Base-by-base conservation (phyloP, 495 filamentous ascomycete species). In the Aspergillus steynii region DNA sequence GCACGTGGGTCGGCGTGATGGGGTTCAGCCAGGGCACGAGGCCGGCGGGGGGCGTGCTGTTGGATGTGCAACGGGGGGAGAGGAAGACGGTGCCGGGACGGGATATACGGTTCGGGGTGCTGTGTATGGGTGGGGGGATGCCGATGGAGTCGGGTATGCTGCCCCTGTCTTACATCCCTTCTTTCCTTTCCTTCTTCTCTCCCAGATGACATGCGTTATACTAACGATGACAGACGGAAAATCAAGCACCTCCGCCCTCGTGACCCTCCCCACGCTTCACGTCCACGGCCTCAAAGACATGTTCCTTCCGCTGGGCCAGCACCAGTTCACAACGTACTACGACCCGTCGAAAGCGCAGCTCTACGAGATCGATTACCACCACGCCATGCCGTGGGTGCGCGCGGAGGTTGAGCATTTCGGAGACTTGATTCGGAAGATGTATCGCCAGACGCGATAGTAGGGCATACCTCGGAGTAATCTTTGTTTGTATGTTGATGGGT, bases 271-370 rank as follows among this genome's bases (percentile, higher is more conserved):
- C 32, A 87, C 85, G 14, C 59, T 88, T 29, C 87, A 90, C 71
- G 82, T 90, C 5, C 87, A 88, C 71, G 87, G 87, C 0, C 59
- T 82, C 68, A 69, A 65, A 42, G 87, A 90, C 65, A 67, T 72
- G 50, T 85, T 84, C 0, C 60, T 88, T 31, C 64, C 79, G 49
- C 59, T 82, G 32, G 86, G 88, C 61, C 65, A 77, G 59, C 70
- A 76, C 61, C 66, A 89, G 65, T 58, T 78, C 9, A 63, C 76
- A 7, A 65, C 78, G 55, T 88, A 83, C 67, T 85, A 79, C 66
- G 76, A 82, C 29, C 51, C 66, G 37, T 68, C 67, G 1, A 80
- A 64, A 32, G 62, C 75, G 26, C 74, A 62, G 61, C 29, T 88
- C 60, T 64, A 87, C 15, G 83, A 88, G 72, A 55, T 63, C 14